Base-by-base conservation (phyloP, 164 flowering plant genomes). In the Stephania yunnanensis region DNA sequence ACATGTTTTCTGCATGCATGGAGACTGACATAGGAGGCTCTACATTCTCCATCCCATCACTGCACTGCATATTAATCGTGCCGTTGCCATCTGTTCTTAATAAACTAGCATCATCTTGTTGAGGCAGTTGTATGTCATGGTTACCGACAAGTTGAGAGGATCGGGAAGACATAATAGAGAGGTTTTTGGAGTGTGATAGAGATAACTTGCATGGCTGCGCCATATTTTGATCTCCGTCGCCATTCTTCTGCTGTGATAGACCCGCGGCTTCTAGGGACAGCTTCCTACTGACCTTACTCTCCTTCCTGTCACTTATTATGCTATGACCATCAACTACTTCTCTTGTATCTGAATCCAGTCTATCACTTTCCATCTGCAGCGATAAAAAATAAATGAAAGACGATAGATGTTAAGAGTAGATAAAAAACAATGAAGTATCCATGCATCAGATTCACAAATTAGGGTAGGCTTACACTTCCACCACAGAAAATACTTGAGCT, bases 301-400 rank as follows among this genome's bases (percentile, higher is more conserved):
- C 46, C 68, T 77, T 84, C 25, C 72, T 74, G n/a, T 73, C 31
- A 68, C 61, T 69, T 20, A n/a, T 44, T 65, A 31, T 73, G 13
- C 48, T 22, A 42, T 69, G 80, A 19, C 20, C 52, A 31, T 68
- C 76, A 46, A 70, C 80, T 44, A 72, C 81, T 70, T 58, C n/a
- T 66, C 73, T 79, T 31, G 76, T 19, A 25, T 30, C 82, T 46
- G 36, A 36, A 4, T 75, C 78, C 45, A 68, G 64, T 72, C 68
- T 78, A 68, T 82, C 66, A 53, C 25, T 74, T 73, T 85, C 85
- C 69, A 78, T 65, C 93, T 87, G 79, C 71, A 77, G 65, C n/a
- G 5, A 65, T 25, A 72, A 15, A 42, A 36, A 36, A 36, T 2
- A 36, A 36, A 36, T 1, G 4, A 36, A 36, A 36, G 42, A 2